These are phyloP conservation scores for Ballota nigra DNA, from an alignment of 257 asterid genomes.

Conservation along the genomic window DNA sequence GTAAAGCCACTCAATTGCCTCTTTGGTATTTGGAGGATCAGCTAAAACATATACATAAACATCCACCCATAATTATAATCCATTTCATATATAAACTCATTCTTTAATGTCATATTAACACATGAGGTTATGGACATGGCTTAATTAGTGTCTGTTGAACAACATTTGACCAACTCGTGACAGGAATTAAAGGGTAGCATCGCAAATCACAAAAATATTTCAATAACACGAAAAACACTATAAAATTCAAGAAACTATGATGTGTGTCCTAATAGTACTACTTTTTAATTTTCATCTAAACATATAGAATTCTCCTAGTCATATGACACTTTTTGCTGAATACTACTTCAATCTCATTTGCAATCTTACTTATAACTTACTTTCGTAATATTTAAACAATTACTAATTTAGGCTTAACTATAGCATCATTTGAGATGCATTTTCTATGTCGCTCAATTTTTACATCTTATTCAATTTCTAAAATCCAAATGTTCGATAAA, in stretches of 20 bases:
- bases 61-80: conserved; percentile 7
- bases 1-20: conserved; percentile 69
- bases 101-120: neutral
- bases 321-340: neutral
- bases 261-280: too few species aligned
- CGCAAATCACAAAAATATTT: neutral
- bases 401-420: neutral
- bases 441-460: neutral
- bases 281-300: too few species aligned
- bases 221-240: neutral
- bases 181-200: neutral
- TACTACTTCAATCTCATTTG: neutral
- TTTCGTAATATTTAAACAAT: neutral
- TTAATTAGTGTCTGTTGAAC: neutral
- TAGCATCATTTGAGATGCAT: neutral
- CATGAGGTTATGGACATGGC: conserved; percentile 4
- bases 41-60: conserved; percentile 37
- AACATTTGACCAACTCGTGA: neutral
- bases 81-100: neutral
- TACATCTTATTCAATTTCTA: neutral
- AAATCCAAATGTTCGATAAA: neutral
- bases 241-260: too few species aligned
- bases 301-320: neutral
- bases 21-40: conserved; percentile 47
- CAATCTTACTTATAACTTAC: neutral